phyloP scores from a whole-genome alignment of 177 flowering plant species.

The Vitis hybrid region DNA sequence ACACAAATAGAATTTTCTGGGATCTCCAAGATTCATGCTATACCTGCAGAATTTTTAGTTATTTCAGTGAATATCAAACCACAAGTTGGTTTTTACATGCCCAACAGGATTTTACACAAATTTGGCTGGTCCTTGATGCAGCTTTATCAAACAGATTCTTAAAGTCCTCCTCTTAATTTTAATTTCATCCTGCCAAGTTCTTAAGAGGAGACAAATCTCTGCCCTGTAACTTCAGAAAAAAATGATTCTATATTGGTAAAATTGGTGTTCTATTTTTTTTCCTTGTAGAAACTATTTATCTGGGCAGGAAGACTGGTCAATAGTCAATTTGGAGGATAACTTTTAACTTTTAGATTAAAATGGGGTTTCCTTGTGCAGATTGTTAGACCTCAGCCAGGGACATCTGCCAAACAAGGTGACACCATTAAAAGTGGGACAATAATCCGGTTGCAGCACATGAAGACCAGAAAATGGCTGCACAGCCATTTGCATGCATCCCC shows the following conservation, averaged over 20 bases:
- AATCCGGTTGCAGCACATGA: constrained; percentile 84
- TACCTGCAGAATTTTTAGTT: too few species aligned
- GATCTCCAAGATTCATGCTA: too few species aligned
- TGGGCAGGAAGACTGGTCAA: too few species aligned
- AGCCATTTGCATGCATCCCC: constrained; percentile 98
- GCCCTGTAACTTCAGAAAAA: neutral
- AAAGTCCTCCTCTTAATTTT: neutral
- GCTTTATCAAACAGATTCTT: neutral
- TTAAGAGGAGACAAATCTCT: neutral
- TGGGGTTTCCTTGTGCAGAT: constrained; percentile 36
- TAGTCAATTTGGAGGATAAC: too few species aligned
- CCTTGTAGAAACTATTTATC: neutral
- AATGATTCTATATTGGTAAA: neutral
- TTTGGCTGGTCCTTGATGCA: neutral
- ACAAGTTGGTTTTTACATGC: neutral
- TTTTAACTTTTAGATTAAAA: neutral
- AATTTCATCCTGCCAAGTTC: neutral
- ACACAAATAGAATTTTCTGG: too few species aligned
- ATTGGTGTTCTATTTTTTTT: neutral
- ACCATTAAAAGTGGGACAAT: constrained; percentile 67
- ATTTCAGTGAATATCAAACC: neutral
- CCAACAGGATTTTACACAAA: neutral
- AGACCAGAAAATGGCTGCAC: constrained; percentile 90
- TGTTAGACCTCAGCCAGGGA: constrained; percentile 61
- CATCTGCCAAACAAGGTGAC: constrained; percentile 83